phyloP scores from a whole-genome alignment of 2,329 filamentous ascomycete genomes.

The Massarina eburnea region DNA sequence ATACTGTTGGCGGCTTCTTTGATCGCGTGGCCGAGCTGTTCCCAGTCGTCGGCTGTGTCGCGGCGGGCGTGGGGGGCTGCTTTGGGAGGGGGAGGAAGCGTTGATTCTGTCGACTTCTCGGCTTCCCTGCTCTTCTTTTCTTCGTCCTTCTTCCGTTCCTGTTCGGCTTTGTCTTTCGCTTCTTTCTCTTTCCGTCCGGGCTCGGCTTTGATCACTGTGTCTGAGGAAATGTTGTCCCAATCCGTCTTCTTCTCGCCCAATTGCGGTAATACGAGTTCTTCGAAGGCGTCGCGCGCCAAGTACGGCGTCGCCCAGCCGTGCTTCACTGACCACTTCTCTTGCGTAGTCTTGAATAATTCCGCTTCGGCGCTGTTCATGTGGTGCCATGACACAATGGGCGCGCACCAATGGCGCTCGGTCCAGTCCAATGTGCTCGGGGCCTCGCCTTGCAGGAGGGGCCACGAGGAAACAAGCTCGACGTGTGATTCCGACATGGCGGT shows the following conservation, averaged over 20 bases:
- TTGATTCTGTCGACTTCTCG: not conserved
- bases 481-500: slow-evolving; percentile 37
- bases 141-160: slow-evolving; percentile 10
- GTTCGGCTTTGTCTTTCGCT: slow-evolving; percentile 16
- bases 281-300: slow-evolving; percentile 36
- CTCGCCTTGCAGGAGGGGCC: slow-evolving; percentile 49
- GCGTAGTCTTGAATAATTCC: slow-evolving; percentile 31
- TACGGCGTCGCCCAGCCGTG: slow-evolving; percentile 39
- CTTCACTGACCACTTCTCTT: slow-evolving; percentile 35
- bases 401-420: slow-evolving; percentile 46
- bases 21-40: slow-evolving; percentile 17
- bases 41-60: slow-evolving; percentile 9
- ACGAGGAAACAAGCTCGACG: slow-evolving; percentile 41
- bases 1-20: slow-evolving; percentile 27
- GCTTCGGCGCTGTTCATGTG: slow-evolving; percentile 26
- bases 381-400: slow-evolving; percentile 45
- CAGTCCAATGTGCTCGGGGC: slow-evolving; percentile 45
- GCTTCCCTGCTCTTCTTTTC: not conserved
- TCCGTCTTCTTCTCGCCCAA: slow-evolving; percentile 26
- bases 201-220: slow-evolving; percentile 19
- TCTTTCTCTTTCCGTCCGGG: slow-evolving; percentile 20
- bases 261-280: slow-evolving; percentile 32
- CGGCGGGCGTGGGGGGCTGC: not conserved
- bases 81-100: not conserved
- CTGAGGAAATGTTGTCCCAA: slow-evolving; percentile 42